Percentiles rank a stretch among this genome's conserved stretches.
Conservation (phyloP, 306 rosid genomes). For the Vigna mungo region DNA sequence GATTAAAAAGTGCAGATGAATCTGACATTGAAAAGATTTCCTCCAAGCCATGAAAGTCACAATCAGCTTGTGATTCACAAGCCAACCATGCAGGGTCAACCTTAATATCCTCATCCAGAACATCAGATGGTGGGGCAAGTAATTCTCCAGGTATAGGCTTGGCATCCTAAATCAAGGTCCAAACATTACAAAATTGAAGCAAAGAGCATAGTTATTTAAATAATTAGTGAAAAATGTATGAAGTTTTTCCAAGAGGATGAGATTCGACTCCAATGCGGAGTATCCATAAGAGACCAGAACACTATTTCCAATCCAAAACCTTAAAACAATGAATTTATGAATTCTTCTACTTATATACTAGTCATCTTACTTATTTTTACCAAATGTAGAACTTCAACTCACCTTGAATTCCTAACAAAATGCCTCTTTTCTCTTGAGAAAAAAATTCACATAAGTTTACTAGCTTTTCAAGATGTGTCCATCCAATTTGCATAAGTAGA, state of each 20-base stretch:
- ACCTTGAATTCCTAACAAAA: neutral
- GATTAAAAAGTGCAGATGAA: constrained; percentile 38
- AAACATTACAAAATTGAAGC: constrained; percentile 21
- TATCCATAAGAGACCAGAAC: too few relatives aligned
- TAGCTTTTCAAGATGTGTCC: too few relatives aligned
- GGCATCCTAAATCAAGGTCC: constrained; percentile 52
- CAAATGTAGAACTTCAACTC: neutral
- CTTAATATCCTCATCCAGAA: constrained; percentile 38
- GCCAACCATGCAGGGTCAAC: constrained; percentile 60
- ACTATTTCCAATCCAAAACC: too few relatives aligned
- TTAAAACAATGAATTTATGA: too few relatives aligned
- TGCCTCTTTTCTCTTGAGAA: neutral
- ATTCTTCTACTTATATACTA: too few relatives aligned
- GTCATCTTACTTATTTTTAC: too few relatives aligned
- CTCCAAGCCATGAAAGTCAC: constrained; percentile 49
- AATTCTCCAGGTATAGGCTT: constrained; percentile 35
- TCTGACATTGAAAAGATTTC: constrained; percentile 51
- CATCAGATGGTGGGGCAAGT: constrained; percentile 42
- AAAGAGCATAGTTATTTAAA: constrained; percentile 2
- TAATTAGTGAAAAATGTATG: neutral
- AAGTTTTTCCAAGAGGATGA: too few relatives aligned
- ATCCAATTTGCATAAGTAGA: too few relatives aligned
- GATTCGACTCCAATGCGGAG: too few relatives aligned
- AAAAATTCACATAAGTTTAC: neutral
- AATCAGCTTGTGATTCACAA: constrained; percentile 70